Evolutionary conservation across 768 basidiomycete species (phyloP), one percentile per base, ranked within the genome.

Genomic region (Mycena floridula): DNA sequence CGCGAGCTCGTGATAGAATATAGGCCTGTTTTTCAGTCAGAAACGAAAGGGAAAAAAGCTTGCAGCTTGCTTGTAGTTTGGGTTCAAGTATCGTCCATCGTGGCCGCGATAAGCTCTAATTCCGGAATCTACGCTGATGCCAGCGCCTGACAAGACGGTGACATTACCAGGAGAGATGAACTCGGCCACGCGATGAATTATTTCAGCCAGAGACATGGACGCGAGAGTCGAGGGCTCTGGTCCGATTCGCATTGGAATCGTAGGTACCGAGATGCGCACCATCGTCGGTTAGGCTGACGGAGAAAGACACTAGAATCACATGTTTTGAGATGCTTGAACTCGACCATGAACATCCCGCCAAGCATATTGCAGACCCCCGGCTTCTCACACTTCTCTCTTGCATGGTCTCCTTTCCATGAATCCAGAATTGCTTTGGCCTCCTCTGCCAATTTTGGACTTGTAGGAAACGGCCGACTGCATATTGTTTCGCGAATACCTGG

Each of bases 71-170:
- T 81, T 84, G 70, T 88, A 90, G 61, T 90, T 85, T n/a, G 86
- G 88, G 55, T 91, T 89, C 79, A 88, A 79, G 62, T 91, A 91
- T 50, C 83, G 69, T 13, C 93, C 93, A 56, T 94, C 88, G 49
- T 70, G 59, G 28, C 93, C 93, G 46, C 93, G 70, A 63, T 97
- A 96, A n/a, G 93, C 92, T 52, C 90, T 73, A 48, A 98, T 95
- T 37, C 95, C 95, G 22, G 87, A 90, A 62, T 97, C 95, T 23
- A 97, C 93, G 59, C 87, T 89, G 51, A 96, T 89, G 6, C 95
- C 95, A 0, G 95, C 95, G 2, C 93, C 93, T 0, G 91, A 93
- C 44, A 97, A 60, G 13, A 92, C 66, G 0, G 83, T 66, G 39
- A 79, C 79, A 60, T 79, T 83, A n/a, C 90, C 89, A 4, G 70